These are phyloP conservation scores for Fusarium pilosicola DNA, from an alignment of 2,329 filamentous ascomycete species.

Conservation along the genomic window DNA sequence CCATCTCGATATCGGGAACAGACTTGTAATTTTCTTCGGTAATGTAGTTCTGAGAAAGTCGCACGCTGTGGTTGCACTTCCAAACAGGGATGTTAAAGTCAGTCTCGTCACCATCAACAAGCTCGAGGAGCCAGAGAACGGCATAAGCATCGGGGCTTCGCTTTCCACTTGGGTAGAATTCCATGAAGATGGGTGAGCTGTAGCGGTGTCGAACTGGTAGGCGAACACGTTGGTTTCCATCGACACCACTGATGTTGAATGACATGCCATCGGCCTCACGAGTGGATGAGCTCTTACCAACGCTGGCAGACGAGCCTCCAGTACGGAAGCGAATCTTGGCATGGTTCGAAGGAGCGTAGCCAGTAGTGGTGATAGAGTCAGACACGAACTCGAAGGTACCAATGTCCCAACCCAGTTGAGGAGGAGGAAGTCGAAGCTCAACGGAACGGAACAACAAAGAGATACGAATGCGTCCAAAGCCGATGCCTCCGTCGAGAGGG, in stretches of 20 bases:
- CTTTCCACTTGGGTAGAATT: conserved; percentile 78
- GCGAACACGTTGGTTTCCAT: conserved; percentile 62
- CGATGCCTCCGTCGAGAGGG: conserved; percentile 92
- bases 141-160: conserved; percentile 80
- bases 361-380: conserved; percentile 71
- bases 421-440: conserved; percentile 84
- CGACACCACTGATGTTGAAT: conserved; percentile 60
- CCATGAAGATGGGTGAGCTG: conserved; percentile 87
- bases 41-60: conserved; percentile 92
- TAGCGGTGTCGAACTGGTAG: conserved; percentile 92
- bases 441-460: conserved; percentile 91
- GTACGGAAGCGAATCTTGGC: conserved; percentile 84
- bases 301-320: conserved; percentile 80
- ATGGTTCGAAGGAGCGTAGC: conserved; percentile 71
- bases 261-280: conserved; percentile 64
- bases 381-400: conserved; percentile 91
- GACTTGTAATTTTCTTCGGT: conserved; percentile 78
- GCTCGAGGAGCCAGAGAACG: conserved; percentile 84
- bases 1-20: conserved; percentile 78
- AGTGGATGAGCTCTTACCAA: conserved; percentile 71
- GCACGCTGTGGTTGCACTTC: conserved; percentile 77
- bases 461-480: conserved; percentile 89
- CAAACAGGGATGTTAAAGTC: conserved; percentile 91
- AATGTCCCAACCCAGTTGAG: conserved; percentile 92
- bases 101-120: conserved; percentile 81